phyloP scores from a whole-genome alignment of 176 grass and related monocot species.

The Hyparrhenia diplandra region DNA sequence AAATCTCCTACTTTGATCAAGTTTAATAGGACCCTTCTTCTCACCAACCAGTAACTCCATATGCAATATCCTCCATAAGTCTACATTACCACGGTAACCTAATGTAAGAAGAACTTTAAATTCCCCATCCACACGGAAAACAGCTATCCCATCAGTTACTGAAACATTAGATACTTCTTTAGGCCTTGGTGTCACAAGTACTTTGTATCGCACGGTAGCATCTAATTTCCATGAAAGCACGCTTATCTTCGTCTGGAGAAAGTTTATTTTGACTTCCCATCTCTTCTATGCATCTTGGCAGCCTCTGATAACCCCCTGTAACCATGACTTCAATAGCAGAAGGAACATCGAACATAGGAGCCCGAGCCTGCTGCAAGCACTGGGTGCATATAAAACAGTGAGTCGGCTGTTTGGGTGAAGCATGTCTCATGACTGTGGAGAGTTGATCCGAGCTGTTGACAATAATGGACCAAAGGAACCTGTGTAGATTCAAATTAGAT shows the following conservation, averaged over 20 bases:
- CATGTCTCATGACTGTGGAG: slow-evolving; percentile 86
- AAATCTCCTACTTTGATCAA: slow-evolving; percentile 76
- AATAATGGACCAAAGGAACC: slow-evolving; percentile 92
- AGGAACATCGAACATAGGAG: slow-evolving; percentile 94
- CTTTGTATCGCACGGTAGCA: slow-evolving; percentile 66
- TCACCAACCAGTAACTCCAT: slow-evolving; percentile 94
- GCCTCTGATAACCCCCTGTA: slow-evolving; percentile 65
- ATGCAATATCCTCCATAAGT: slow-evolving; percentile 89
- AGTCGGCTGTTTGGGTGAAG: slow-evolving; percentile 97
- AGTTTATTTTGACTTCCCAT: slow-evolving; percentile 67
- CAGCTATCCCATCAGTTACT: slow-evolving; percentile 72
- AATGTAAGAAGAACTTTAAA: slow-evolving; percentile 90
- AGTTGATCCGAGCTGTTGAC: slow-evolving; percentile 90
- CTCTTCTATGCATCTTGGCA: slow-evolving; percentile 89
- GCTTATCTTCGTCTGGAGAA: slow-evolving; percentile 69
- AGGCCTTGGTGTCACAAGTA: slow-evolving; percentile 64
- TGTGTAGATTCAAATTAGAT: slow-evolving; percentile 29
- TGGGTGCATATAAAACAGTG: slow-evolving; percentile 82
- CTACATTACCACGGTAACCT: slow-evolving; percentile 79
- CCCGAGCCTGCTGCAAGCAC: slow-evolving; percentile 62
- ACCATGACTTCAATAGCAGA: slow-evolving; percentile 93
- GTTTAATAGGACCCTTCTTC: slow-evolving; percentile 66
- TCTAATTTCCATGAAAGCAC: slow-evolving; percentile 82
- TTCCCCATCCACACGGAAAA: slow-evolving; percentile 68
- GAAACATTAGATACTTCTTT: slow-evolving; percentile 75